A percentile compares a stretch with the other conserved stretches of the same genome.
Conservation (phyloP, 2,329 filamentous ascomycete species). For the Microcera coccophila region DNA sequence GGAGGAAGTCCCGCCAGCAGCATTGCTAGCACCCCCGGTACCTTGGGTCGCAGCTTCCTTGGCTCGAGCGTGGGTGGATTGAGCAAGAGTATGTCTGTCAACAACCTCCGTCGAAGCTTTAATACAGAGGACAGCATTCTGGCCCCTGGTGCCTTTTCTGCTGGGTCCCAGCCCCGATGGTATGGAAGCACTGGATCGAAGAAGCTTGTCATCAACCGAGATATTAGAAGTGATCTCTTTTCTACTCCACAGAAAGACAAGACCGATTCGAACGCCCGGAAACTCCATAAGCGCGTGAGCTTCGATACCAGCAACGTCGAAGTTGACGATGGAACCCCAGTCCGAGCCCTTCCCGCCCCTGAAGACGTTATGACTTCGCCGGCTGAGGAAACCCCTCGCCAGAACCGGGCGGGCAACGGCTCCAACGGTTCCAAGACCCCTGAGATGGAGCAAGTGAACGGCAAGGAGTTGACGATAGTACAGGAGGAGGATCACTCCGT, state of each 20-base stretch:
- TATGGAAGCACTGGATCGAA: conserved; percentile 72
- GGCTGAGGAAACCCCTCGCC: conserved; percentile 41
- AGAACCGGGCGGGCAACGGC: conserved; percentile 47
- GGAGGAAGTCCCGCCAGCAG: conserved; percentile 63
- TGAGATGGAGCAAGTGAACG: conserved; percentile 68
- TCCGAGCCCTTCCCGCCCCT: conserved; percentile 35
- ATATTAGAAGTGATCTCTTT: conserved; percentile 70
- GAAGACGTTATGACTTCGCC: conserved; percentile 29
- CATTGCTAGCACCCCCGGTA: conserved; percentile 63
- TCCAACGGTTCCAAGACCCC: conserved; percentile 41
- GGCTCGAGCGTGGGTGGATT: conserved; percentile 67
- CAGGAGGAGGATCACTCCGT: conserved; percentile 59
- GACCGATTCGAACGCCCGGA: conserved; percentile 42
- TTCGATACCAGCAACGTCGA: conserved; percentile 67
- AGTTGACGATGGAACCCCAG: conserved; percentile 32
- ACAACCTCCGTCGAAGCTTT: conserved; percentile 77
- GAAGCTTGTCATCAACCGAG: conserved; percentile 87
- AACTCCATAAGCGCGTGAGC: conserved; percentile 81
- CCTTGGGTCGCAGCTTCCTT: conserved; percentile 61
- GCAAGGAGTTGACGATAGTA: conserved; percentile 74
- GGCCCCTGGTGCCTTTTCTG: conserved; percentile 77
- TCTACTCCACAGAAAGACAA: conserved; percentile 56
- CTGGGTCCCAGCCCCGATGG: conserved; percentile 59
- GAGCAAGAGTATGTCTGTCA: conserved; percentile 84
- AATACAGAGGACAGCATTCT: conserved; percentile 82